Percentiles rank a stretch among this genome's conserved stretches.
phyloP scores from a whole-genome alignment of 176 grass and related monocot genomes.

The Rhynchospora pubera region DNA sequence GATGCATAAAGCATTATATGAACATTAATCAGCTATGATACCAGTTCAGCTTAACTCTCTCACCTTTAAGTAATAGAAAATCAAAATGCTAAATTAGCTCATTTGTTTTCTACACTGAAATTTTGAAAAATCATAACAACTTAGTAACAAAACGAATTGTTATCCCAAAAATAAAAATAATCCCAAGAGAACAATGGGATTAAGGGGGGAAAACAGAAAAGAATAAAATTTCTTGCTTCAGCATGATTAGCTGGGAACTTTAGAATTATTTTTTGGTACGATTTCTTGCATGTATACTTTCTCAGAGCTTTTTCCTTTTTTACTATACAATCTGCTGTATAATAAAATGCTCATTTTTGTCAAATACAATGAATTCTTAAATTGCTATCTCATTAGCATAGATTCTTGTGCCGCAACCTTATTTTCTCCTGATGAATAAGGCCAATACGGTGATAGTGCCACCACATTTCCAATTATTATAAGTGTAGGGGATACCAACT shows the following conservation, averaged over 20 bases:
- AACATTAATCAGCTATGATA: not conserved
- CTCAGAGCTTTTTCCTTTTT: not conserved
- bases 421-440: constrained; percentile 33
- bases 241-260: not conserved
- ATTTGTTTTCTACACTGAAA: not conserved
- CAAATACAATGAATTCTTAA: constrained; percentile 14
- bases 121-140: not conserved
- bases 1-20: not conserved
- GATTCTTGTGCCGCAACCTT: constrained; percentile 14
- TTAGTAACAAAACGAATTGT: not conserved
- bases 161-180: not conserved
- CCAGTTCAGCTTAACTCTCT: no score
- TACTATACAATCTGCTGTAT: not conserved
- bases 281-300: not conserved
- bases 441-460: constrained; percentile 68
- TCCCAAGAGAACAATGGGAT: not conserved
- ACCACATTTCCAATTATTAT: constrained; percentile 87
- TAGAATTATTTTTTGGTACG: not conserved
- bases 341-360: constrained; percentile 15
- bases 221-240: not conserved
- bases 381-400: constrained; percentile 27
- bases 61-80: no score
- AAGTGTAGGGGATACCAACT: constrained; percentile 67
- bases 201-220: not conserved
- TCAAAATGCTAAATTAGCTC: constrained; percentile 8